Evolutionary conservation across 2,329 filamentous ascomycete species (phyloP), one percentile per base, ranked within the genome.

Genomic region (Aspergillus quadricinctus): DNA sequence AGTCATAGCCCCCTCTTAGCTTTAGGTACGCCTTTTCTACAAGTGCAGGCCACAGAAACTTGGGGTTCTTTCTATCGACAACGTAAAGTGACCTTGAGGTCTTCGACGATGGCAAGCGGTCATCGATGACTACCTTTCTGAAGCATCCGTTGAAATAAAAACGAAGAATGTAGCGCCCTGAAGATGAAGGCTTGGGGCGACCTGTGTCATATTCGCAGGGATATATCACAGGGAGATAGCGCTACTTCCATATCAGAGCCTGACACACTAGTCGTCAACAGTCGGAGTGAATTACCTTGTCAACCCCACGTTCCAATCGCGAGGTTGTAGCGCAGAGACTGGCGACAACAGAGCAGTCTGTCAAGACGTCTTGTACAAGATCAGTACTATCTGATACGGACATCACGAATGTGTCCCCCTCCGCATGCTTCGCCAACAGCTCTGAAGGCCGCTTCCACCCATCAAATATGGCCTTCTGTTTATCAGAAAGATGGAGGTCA

Each of bases 1-100:
- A 99, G 68, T 99, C 92, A 71, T 99, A 99, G 35, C 94, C 94
- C 28, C 94, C 94, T 55, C 93, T 85, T 10, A 97, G 85, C 77
- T 97, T 99, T 1, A 99, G 79, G 65, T 99, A 99, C 0, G 94
- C 94, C 70, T 99, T 99, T 71, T 99, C 94, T 17, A 97, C 78
- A 4, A 99, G 80, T 2, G 93, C 92, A 5, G 94, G 94, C 92
- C 93, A 97, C 14, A 97, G 76, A 14, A 95, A 79, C n/a, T 77
- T 80, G 3, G 89, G 88, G 61, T 96, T 92, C 45, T 87, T 87
- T 37, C 91, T 84, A 66, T 97, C 93, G 48, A 95, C 83, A 9
- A 97, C 92, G 71, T 96, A 92, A 3, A 99, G 82, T 5, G 88
- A 85, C 29, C 92, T 84, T 41, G 85, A 80, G 17, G 86, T 89